Evolutionary conservation across 192 early-diverging fungal species (phyloP), one percentile per base, ranked within the genome.

Genomic region (Umbelopsis isabellina): DNA sequence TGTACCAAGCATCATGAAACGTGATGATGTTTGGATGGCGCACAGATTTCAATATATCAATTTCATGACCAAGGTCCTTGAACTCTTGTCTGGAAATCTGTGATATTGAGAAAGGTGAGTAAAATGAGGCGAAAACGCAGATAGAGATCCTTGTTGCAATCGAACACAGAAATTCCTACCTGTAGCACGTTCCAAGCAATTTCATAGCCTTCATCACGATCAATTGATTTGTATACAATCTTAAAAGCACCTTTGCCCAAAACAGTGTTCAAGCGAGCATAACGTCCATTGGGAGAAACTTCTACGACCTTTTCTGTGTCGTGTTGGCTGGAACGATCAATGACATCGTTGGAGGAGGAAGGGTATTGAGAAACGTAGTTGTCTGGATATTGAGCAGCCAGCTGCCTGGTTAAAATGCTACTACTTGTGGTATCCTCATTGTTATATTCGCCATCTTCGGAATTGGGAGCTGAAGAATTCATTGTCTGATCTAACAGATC

Each of bases 161-260:
- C 1, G 12, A 35, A 25, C 9, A 4, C n/a, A 23, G 4, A 51
- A 4, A 5, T 30, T 30, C 80, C 78, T 65, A 90, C 76, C 50
- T 90, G 87, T 33, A 94, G 83, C 73, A 89, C 90, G 80, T 94
- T 95, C 94, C 94, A 95, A 27, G 94, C 94, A 13, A 95, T 92
- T 75, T 95, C 94, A 37, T 94, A 89, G 58, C 94, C 94, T 69
- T 94, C 91, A 66, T 95, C 94, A 46, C 90, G 85, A 77, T 95
- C 94, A 75, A 93, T 91, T 41, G 89, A 90, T 74, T 93, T 93
- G 82, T 85, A 95, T 9, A 95, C 94, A 68, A 92, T 88, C 75
- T 95, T 95, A 82, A 92, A 93, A 10, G 94, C 94, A 7, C 94
- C 94, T 74, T 89, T 91, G 45, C 93, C 93, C 10, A 95, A 86